Evolutionary conservation across 768 basidiomycete genomes (phyloP), one percentile per base, ranked within the genome.

Genomic region (Tricholoma terreum): DNA sequence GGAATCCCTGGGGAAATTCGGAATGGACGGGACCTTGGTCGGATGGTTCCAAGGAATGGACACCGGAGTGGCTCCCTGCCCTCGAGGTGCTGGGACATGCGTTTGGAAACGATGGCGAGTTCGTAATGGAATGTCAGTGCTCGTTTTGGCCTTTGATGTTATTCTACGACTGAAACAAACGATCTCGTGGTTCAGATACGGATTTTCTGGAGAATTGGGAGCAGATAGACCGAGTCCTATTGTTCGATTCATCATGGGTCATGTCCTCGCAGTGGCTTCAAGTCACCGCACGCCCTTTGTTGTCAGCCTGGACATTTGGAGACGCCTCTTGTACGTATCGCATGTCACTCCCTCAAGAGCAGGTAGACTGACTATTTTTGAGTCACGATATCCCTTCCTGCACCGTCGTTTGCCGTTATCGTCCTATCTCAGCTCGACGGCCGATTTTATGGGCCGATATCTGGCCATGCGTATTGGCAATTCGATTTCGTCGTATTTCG

Each of bases 21-120:
- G 78, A 78, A 49, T 82, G 80, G 80, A 76, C 71, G 1, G 81
- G 81, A 2, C 66, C 73, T 0, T 82, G 81, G 81, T 75, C 75
- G 0, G 81, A 83, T 62, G 82, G 82, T 0, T 77, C 78, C 4
- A 81, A 81, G 58, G 80, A 83, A 60, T 84, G 82, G 82, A 80
- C 75, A 0, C 52, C 61, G 6, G 80, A 82, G 56, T 83, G 80
- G 80, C 60, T 82, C 0, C 71, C 68, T 24, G 63, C 71, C 6
- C 70, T 83, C 6, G 70, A 73, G 0, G 66, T 67, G 33, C 66
- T 84, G 0, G 73, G 69, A 2, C 80, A 83, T 65, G 54, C 68
- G 2, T 83, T 84, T 58, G 81, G 81, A 7, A 67, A 76, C 31
- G 77, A 80, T 58, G 82, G 82, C 0, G 72, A 80, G 48, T 84